A percentile compares a stretch with the other conserved stretches of the same genome.
Evolutionary conservation across 257 asterid genomes (phyloP).

Genomic region (Echium plantagineum): DNA sequence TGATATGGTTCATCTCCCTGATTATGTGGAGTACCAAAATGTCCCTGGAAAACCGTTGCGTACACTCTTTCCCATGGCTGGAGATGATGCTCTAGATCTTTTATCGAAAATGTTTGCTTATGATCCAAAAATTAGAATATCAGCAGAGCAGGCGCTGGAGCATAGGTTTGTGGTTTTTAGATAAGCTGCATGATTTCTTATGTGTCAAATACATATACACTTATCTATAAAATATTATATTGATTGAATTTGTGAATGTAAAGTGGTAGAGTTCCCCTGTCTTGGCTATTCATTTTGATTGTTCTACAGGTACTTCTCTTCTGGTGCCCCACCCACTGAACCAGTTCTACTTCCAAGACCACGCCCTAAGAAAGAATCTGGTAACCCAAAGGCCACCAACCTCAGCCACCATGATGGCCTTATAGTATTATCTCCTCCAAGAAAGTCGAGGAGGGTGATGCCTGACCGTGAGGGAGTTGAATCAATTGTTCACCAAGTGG

Average conservation of each 20-base stretch:
- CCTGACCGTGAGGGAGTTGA: conserved; percentile 81
- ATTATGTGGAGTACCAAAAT: conserved; percentile 54
- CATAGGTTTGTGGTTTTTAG: conserved; percentile 49
- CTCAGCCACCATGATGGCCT: conserved; percentile 62
- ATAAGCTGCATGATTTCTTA: neutral
- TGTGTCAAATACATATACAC: neutral
- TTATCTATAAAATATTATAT: too few species aligned
- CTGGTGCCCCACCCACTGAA: conserved; percentile 81
- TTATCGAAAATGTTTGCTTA: conserved; percentile 77
- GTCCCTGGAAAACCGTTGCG: conserved; percentile 39
- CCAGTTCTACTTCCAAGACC: conserved; percentile 92
- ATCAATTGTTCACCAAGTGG: conserved; percentile 38
- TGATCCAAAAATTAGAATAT: conserved; percentile 85
- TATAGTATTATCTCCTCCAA: conserved; percentile 83
- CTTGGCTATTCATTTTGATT: conserved; percentile 10
- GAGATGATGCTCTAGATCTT: conserved; percentile 86
- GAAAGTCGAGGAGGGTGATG: conserved; percentile 93
- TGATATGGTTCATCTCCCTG: conserved; percentile 87
- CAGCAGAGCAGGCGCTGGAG: conserved; percentile 90
- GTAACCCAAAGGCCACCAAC: conserved; percentile 43
- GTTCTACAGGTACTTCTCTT: conserved; percentile 58
- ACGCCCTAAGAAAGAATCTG: conserved; percentile 63
- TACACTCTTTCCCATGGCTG: conserved; percentile 80
- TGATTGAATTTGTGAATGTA: neutral
- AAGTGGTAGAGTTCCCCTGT: neutral